Base-by-base conservation (phyloP, 1,139 yeast species). In the Scheffersomyces titani region DNA sequence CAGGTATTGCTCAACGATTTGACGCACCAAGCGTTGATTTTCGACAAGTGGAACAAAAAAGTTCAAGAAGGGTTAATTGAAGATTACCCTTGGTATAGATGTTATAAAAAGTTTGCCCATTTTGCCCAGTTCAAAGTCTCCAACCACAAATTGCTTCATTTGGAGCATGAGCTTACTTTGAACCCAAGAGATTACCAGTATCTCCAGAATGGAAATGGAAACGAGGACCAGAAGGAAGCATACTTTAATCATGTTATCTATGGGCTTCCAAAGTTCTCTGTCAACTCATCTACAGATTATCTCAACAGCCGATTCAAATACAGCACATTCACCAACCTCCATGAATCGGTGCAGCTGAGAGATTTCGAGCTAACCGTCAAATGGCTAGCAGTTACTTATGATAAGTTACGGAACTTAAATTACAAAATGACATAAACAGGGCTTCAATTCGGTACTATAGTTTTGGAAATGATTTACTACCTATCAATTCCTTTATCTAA, bases 61-160 rank as follows among this genome's bases (percentile, higher is more conserved):
- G 75, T 89, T 18, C 85, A 84, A 61, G 70, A 70, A 1, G 76
- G 80, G 24, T 80, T 88, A 53, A 71, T 77, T 1, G 74, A 78
- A 51, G 96, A 89, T 64, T 87, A 83, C 63, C 91, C 96, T 0
- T 88, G 94, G 90, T 89, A 87, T 73, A 77, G 78, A 61, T 74
- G 81, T 56, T 80, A 78, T 63, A 81, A 79, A 59, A 90, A 90
- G 66, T 65, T 89, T 45, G 80, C 75, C 53, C 76, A 86, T 16
- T 87, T 86, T 59, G 82, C 88, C 18, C 82, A 82, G 57, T 77
- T 88, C 59, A 84, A 86, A 59, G 70, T 82, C 22, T 74, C 84
- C 11, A 88, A 88, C 63, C 76, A 76, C 54, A 85, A 82, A 63
- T 71, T 88, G 45, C 77, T 82, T 44, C 79, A 79, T 45, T 63